Percentiles rank a stretch among this genome's conserved stretches.
phyloP scores from a whole-genome alignment of 352 stramenopile genomes.

The Pythium volutum region DNA sequence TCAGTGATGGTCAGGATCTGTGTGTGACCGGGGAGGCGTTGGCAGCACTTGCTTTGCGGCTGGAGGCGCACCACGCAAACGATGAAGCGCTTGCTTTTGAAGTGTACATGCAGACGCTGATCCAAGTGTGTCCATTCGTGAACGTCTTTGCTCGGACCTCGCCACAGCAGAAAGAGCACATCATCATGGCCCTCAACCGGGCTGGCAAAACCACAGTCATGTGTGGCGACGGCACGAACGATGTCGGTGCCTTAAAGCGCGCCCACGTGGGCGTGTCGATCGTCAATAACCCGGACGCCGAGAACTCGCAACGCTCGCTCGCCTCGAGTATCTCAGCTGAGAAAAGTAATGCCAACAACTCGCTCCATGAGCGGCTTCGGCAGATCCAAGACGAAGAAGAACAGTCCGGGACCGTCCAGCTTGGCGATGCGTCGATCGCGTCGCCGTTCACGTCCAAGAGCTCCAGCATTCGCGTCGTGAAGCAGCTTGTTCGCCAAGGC shows the following conservation, averaged over 20 bases:
- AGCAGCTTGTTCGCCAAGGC: slow-evolving; percentile 94
- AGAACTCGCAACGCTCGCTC: slow-evolving; percentile 18
- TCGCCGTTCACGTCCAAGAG: slow-evolving; percentile 95
- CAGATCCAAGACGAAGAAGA: slow-evolving; percentile 31
- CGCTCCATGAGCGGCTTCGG: slow-evolving; percentile 19
- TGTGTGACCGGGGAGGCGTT: slow-evolving; percentile 43
- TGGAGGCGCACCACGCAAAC: slow-evolving; percentile 3
- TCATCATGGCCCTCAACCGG: slow-evolving; percentile 89
- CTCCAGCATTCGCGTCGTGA: slow-evolving; percentile 63
- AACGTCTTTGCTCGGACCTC: slow-evolving; percentile 91
- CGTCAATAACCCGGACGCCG: slow-evolving; percentile 55
- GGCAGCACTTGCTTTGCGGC: slow-evolving; percentile 11
- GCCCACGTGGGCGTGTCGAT: slow-evolving; percentile 94
- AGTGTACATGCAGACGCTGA: slow-evolving; percentile 26
- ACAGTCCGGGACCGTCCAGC: slow-evolving; percentile 74
- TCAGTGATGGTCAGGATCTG: slow-evolving; percentile 29
- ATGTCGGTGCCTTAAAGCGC: slow-evolving; percentile 89
- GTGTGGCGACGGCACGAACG: slow-evolving; percentile 97
- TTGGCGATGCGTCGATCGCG: slow-evolving; percentile 96
- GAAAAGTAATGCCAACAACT: slow-evolving; percentile 13
- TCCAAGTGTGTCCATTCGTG: slow-evolving; percentile 33
- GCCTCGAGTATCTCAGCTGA: slow-evolving; percentile 4
- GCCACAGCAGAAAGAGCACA: slow-evolving; percentile 90
- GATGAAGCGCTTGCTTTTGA: slow-evolving; percentile 32
- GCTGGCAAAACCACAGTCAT: slow-evolving; percentile 88